phyloP scores from a whole-genome alignment of 208 protist species.

The Porcisia hertigi region DNA sequence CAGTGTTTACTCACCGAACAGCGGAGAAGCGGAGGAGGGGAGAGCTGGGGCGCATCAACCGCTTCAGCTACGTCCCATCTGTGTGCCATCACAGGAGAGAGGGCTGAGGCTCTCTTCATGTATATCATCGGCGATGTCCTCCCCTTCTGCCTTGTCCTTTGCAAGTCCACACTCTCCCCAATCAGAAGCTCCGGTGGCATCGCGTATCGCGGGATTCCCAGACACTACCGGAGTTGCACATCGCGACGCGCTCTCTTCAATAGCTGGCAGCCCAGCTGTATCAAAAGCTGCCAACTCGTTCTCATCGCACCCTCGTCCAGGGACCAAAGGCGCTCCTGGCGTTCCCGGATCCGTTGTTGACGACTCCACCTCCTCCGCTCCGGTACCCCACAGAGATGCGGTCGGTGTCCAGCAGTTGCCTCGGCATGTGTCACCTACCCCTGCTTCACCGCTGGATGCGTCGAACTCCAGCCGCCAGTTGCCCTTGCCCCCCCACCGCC shows the following conservation, averaged over 20 bases:
- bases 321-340: neutral
- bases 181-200: neutral
- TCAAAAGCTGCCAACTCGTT: neutral
- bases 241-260: slow-evolving; percentile 1
- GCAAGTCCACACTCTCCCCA: slow-evolving; percentile 12
- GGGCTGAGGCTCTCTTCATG: slow-evolving; percentile 6
- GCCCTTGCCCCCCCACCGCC: neutral
- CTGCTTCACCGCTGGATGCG: neutral
- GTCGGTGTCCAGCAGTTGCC: neutral
- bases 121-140: slow-evolving; percentile 16
- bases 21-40: neutral
- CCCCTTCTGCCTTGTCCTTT: slow-evolving; percentile 21
- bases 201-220: neutral
- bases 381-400: neutral
- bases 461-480: neutral
- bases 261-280: neutral
- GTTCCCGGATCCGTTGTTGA: neutral
- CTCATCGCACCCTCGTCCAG: neutral
- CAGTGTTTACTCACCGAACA: neutral
- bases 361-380: neutral
- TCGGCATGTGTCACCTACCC: neutral
- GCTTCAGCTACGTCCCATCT: neutral
- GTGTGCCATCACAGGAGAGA: slow-evolving; percentile 2
- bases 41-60: neutral
- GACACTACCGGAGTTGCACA: neutral